Evolutionary conservation across 495 filamentous ascomycete genomes (phyloP).

Genomic region (Penicillium waksmanii): DNA sequence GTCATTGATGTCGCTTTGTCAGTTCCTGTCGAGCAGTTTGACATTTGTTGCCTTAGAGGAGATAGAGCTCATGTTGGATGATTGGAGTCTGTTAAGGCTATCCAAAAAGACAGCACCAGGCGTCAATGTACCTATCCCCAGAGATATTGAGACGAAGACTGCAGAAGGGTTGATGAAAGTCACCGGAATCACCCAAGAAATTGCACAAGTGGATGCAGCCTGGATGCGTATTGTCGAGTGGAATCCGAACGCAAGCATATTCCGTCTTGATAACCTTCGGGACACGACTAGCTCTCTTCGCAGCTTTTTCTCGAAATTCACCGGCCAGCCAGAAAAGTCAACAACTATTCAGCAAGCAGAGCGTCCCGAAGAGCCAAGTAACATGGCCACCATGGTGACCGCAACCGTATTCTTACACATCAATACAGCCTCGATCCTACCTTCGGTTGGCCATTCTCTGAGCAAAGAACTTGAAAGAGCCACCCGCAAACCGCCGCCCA

Average conservation of each 20-base stretch:
- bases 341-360: conserved; percentile 31
- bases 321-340: conserved; percentile 48
- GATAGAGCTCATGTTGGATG: conserved; percentile 90
- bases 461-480: conserved; percentile 90
- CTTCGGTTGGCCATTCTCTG: conserved; percentile 66
- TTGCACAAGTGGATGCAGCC: conserved; percentile 85
- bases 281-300: conserved; percentile 64
- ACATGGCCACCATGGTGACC: conserved; percentile 65
- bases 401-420: conserved; percentile 87
- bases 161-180: conserved; percentile 86
- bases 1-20: conserved; percentile 78
- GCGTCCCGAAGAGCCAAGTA: conserved; percentile 49
- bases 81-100: conserved; percentile 75
- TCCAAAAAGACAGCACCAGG: conserved; percentile 84
- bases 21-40: conserved; percentile 92
- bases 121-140: conserved; percentile 70
- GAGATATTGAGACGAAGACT: conserved; percentile 78
- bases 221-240: conserved; percentile 91
- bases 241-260: conserved; percentile 61
- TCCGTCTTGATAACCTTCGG: conserved; percentile 42
- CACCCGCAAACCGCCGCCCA: conserved; percentile 95
- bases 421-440: conserved; percentile 79
- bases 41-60: conserved; percentile 89
- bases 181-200: conserved; percentile 69
- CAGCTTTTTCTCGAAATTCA: conserved; percentile 79